Evolutionary conservation across 2,329 filamentous ascomycete genomes (phyloP), one percentile per base, ranked within the genome.

Genomic region (Fusarium veterinarium): DNA sequence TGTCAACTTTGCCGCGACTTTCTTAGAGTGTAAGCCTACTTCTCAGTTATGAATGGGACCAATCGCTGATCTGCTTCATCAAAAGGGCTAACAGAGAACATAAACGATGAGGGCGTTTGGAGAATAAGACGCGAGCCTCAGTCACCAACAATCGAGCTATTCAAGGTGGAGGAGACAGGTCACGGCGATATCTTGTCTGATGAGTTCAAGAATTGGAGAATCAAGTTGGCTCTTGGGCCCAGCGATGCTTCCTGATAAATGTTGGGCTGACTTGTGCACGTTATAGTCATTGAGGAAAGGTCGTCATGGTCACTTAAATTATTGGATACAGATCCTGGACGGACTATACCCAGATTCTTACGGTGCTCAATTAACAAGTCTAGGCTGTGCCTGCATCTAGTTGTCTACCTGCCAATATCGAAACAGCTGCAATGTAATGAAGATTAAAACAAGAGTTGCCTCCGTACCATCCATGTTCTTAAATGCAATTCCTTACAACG

Each of bases 1-100:
- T 79, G 96, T 98, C 78, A 97, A 97, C 76, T 98, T 98, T 83
- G 91, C 94, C 3, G 90, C 89, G 3, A 86, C 84, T 1, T 93
- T 98, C 75, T 82, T 98, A 20, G 91, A 91, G 12, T 97, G 93
- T 94, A 81, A 82, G 91, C 81, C 64, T 30, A 58, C 14, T 40
- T 25, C 28, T 28, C 13, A 28, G 17, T 13, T 48, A 8, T 28
- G 10, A 17, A 41, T 11, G 16, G 17, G 11, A 7, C 11, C 17
- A 7, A 17, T n/a, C 13, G 51, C 30, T 51, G 49, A 58, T 80
- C 68, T 33, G 19, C 6, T 31, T 28, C 6, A 20, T 38, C 14
- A 11, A 45, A 53, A 94, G 92, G 92, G 85, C 80, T 92, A 78
- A 86, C 90, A 67, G 87, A 88, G 45, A 86, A 85, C 2, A 89